Base-by-base conservation (phyloP, 257 asterid genomes). In the Nicotiana benthamiana region DNA sequence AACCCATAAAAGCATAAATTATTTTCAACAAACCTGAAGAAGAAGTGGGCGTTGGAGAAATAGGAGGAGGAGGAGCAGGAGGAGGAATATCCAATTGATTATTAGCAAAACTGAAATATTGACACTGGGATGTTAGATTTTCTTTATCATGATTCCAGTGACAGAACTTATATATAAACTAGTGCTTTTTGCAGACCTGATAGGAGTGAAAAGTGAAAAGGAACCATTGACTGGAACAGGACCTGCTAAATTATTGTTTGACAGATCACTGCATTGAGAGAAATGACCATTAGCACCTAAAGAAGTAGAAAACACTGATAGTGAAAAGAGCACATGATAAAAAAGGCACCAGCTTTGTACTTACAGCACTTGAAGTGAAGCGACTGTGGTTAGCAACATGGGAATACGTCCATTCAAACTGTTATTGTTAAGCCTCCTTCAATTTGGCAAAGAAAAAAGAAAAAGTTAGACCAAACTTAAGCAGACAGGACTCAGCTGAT, bases 341-440 rank as follows among this genome's bases (percentile, higher is more conserved):
- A 46, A 18, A 64, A n/a, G 18, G 46, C 27, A 82, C 43, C 65
- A 79, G 72, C 56, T 84, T 83, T 83, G 80, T 59, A 82, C 99
- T 83, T 90, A 96, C 99, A 96, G 99, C 87, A 96, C 99, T 96
- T 96, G 99, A 89, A 96, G 99, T 16, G 97, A 79, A 18, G 0
- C 0, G 60, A 96, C 82, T 48, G 84, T 90, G 28, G 98, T 96
- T 78, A 96, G 89, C 56, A 92, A 66, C 75, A 18, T 0, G 30
- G 99, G 98, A 80, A 96, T 96, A n/a, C n/a, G 72, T 82, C 93
- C 99, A 53, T 9, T 87, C 92, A 96, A 87, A 72, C 79, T 83
- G 91, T 96, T 96, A 83, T 96, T 96, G 90, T 96, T 96, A 78
- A 96, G 97, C 94, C 99, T 93, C 97, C 99, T 96, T 79, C 82